A percentile compares a stretch with the other conserved stretches of the same genome.
phyloP scores from a whole-genome alignment of 805 yeast species.

The Saccharomycopsis fermentans region DNA sequence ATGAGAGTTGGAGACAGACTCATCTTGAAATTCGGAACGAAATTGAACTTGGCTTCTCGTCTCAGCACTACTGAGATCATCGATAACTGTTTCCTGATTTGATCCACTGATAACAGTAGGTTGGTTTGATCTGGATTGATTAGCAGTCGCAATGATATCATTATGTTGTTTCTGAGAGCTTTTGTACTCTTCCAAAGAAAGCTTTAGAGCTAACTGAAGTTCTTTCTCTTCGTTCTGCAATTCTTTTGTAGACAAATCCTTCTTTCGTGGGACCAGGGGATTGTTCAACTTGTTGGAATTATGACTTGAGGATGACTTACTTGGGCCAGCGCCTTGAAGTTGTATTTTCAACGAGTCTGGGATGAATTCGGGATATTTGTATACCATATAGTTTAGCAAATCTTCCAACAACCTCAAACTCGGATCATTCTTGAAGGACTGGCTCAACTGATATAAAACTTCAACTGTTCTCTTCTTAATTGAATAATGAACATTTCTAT shows the following conservation, averaged over 20 bases:
- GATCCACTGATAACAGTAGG: not conserved
- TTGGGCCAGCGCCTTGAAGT: not conserved
- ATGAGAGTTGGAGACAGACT: constrained; percentile 13
- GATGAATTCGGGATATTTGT: constrained; percentile 30
- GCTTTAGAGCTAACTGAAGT: constrained; percentile 59
- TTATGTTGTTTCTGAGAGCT: constrained; percentile 14
- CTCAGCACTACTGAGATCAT: not conserved
- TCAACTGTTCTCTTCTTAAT: constrained; percentile 43
- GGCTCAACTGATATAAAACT: constrained; percentile 34
- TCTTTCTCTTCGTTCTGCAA: constrained; percentile 65
- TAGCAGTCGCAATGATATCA: not conserved
- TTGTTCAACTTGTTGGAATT: constrained; percentile 11
- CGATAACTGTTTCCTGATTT: not conserved
- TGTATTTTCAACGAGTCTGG: constrained; percentile 11
- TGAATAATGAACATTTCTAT: constrained; percentile 47
- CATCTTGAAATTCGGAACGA: not conserved
- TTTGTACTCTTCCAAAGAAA: constrained; percentile 42
- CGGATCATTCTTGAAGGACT: constrained; percentile 63
- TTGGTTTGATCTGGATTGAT: not conserved
- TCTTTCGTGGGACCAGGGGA: constrained; percentile 54
- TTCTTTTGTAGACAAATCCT: constrained; percentile 35
- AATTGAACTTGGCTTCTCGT: not conserved
- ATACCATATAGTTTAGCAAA: constrained; percentile 41
- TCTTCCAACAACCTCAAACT: constrained; percentile 61
- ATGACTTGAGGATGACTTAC: not conserved